A percentile compares a stretch with the other conserved stretches of the same genome.
phyloP scores from a whole-genome alignment of 2,329 filamentous ascomycete genomes.

The Fusarium neocosmosporiellum region DNA sequence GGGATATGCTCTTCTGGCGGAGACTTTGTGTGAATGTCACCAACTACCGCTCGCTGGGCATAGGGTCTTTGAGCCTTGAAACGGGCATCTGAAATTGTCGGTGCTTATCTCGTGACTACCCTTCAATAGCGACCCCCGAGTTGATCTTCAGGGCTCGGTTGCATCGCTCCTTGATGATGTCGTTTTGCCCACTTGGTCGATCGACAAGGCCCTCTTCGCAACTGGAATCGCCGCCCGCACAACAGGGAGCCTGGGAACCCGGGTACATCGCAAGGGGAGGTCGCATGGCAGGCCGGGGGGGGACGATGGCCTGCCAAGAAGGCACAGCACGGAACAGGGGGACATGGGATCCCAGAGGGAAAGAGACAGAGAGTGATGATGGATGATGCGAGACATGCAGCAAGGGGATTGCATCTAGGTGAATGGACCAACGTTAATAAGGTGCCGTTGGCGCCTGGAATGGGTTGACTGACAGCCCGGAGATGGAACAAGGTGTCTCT shows the following conservation, averaged over 20 bases:
- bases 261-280: constrained; percentile 16
- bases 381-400: constrained; percentile 42
- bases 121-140: constrained; percentile 13
- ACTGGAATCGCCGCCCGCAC: constrained; percentile 17
- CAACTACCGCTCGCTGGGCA: neutral
- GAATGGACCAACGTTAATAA: neutral
- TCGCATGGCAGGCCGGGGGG: constrained; percentile 35
- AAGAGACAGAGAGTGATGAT: constrained; percentile 11
- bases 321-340: constrained; percentile 35
- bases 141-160: constrained; percentile 25
- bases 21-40: neutral
- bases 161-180: constrained; percentile 15
- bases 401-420: constrained; percentile 9
- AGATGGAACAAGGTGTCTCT: neutral
- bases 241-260: constrained; percentile 20
- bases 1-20: constrained; percentile 8
- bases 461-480: constrained; percentile 3
- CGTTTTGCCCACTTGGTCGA: constrained; percentile 11
- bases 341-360: constrained; percentile 35
- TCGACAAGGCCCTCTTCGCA: constrained; percentile 20
- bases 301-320: constrained; percentile 21
- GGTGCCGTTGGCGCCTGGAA: constrained; percentile 8
- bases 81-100: constrained; percentile 4
- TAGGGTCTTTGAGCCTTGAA: constrained; percentile 1
- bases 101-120: neutral